A percentile compares a stretch with the other conserved stretches of the same genome.
These are phyloP conservation scores for Scytalidium lignicola DNA, from an alignment of 2,329 filamentous ascomycete species.

Conservation along the genomic window DNA sequence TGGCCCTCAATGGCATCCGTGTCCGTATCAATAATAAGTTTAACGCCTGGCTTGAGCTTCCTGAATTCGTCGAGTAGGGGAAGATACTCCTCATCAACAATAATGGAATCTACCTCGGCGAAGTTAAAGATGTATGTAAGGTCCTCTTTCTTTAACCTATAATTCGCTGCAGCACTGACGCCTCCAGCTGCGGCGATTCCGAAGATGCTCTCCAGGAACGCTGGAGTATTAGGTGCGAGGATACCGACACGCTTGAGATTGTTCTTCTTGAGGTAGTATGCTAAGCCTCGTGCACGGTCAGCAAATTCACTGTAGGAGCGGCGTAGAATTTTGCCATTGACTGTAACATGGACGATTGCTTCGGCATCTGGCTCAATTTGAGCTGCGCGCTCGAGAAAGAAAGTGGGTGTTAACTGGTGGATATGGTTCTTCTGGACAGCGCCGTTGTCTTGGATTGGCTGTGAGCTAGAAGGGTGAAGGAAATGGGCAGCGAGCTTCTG, in stretches of 20 bases:
- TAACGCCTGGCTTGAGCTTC: constrained; percentile 55
- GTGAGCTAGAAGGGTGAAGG: constrained; percentile 28
- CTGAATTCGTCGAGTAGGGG: constrained; percentile 63
- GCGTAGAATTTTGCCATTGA: constrained; percentile 67
- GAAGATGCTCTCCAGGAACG: constrained; percentile 86
- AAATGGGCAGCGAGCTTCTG: constrained; percentile 51
- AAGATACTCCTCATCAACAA: constrained; percentile 79
- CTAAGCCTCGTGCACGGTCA: constrained; percentile 79
- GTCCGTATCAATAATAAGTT: constrained; percentile 74
- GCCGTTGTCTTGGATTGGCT: constrained; percentile 15
- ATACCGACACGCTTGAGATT: constrained; percentile 75
- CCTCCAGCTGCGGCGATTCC: constrained; percentile 78
- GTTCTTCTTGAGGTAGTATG: constrained; percentile 78
- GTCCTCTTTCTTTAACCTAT: constrained; percentile 75
- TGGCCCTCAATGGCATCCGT: constrained; percentile 72
- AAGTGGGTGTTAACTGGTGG: constrained; percentile 79
- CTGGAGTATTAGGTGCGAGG: constrained; percentile 86
- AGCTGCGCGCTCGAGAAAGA: constrained; percentile 80
- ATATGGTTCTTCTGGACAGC: constrained; percentile 45
- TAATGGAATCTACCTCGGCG: constrained; percentile 78
- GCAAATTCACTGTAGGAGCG: constrained; percentile 78
- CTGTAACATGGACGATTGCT: constrained; percentile 81
- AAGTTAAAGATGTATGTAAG: constrained; percentile 88
- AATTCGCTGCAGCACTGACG: constrained; percentile 70
- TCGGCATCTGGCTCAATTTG: constrained; percentile 80